Conservation (phyloP, 306 rosid genomes). For the Dryas octopetala region DNA sequence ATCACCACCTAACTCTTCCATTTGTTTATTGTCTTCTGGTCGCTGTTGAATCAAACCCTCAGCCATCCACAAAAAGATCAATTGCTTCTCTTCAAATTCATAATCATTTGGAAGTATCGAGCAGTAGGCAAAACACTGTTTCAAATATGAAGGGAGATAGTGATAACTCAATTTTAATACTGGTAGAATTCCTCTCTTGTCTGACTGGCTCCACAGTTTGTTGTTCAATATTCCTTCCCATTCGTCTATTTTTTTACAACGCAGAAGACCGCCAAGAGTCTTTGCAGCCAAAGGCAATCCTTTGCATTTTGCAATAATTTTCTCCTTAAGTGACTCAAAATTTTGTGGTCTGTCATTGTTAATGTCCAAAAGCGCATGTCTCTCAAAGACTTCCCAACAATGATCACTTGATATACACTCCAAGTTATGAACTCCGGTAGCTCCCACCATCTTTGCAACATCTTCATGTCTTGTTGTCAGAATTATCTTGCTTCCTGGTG, state of each 20-base stretch:
- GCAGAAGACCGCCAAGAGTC: slow-evolving; percentile 28
- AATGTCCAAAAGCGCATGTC: not conserved
- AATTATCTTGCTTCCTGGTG: slow-evolving; percentile 21
- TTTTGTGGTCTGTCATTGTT: not conserved
- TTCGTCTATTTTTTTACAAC: not conserved
- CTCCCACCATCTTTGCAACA: slow-evolving; percentile 13
- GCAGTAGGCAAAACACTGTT: too few species aligned
- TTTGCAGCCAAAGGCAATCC: slow-evolving; percentile 32
- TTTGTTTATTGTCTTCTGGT: too few species aligned
- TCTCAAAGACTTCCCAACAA: slow-evolving; percentile 21
- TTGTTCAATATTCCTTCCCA: slow-evolving; percentile 20
- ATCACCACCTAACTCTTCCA: too few species aligned
- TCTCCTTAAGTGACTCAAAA: too few species aligned
- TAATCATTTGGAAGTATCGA: too few species aligned
- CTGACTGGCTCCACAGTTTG: not conserved
- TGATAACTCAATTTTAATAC: slow-evolving; percentile 25
- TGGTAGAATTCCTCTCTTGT: not conserved
- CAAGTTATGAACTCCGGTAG: not conserved
- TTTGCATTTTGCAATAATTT: not conserved
- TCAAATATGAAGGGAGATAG: too few species aligned
- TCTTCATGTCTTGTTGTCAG: slow-evolving; percentile 22
- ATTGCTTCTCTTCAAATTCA: too few species aligned
- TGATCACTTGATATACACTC: not conserved
- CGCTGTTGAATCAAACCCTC: too few species aligned
- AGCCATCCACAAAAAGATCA: too few species aligned